phyloP scores from a whole-genome alignment of 2,329 filamentous ascomycete genomes.

The Apiospora rasikravindrae region DNA sequence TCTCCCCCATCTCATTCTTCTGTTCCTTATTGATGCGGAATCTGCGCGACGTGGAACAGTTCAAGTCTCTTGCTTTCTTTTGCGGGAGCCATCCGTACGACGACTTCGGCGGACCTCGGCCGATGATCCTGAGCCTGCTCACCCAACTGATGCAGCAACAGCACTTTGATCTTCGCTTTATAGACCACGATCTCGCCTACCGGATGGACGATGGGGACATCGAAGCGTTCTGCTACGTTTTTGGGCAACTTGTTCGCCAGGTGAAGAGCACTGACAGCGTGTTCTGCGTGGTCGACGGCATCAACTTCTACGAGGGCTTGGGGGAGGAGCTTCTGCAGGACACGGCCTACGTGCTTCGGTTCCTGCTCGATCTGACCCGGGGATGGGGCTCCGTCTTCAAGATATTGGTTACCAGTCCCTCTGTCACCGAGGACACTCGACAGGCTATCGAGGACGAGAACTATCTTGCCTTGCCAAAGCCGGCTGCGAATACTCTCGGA shows the following conservation, averaged over 20 bases:
- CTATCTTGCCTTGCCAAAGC: constrained; percentile 1
- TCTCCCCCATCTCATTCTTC: constrained; percentile 10
- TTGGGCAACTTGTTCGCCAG: constrained; percentile 6
- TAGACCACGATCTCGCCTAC: background rate
- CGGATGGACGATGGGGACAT: background rate
- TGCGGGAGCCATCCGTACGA: background rate
- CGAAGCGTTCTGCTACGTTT: background rate
- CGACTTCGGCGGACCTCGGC: background rate
- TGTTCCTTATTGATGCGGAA: constrained; percentile 8
- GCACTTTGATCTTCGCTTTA: background rate
- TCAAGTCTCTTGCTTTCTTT: background rate
- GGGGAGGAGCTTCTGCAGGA: constrained; percentile 2
- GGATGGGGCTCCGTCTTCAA: constrained; percentile 13
- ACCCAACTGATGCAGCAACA: background rate
- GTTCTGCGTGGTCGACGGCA: constrained; percentile 12
- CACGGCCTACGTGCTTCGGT: constrained; percentile 6
- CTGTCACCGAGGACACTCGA: constrained; percentile 11
- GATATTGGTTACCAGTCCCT: constrained; percentile 15
- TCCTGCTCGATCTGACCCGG: constrained; percentile 8
- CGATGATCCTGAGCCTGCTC: constrained; percentile 18
- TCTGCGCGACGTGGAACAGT: background rate
- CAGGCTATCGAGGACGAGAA: constrained; percentile 17
- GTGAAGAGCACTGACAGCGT: background rate
- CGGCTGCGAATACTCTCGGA: background rate
- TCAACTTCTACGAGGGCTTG: constrained; percentile 17